phyloP scores from a whole-genome alignment of 1,284 basidiomycete genomes.

The Cryptococcus deneoformans region DNA sequence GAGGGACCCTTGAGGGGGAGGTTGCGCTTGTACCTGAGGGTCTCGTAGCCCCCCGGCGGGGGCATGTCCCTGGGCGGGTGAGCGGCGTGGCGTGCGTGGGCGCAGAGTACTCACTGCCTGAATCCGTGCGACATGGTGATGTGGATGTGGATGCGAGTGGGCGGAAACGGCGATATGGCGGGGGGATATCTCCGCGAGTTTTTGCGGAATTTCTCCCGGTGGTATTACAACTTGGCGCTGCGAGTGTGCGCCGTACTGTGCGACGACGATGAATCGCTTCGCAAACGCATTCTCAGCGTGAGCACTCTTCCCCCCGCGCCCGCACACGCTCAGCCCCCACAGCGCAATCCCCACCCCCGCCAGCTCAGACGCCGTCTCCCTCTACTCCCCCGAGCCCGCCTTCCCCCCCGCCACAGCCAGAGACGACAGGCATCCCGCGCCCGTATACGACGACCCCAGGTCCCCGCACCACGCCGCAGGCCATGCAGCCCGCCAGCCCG shows the following conservation, averaged over 20 bases:
- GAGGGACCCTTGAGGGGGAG: conserved; percentile 89
- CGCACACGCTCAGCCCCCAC: not conserved
- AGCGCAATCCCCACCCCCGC: conserved; percentile 17
- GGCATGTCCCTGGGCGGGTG: conserved; percentile 80
- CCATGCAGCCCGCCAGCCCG: too few relatives aligned
- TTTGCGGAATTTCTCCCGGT: too few relatives aligned
- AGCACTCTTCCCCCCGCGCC: not conserved
- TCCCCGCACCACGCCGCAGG: too few relatives aligned
- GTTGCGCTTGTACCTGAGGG: conserved; percentile 94
- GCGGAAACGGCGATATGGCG: too few relatives aligned
- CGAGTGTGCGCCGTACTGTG: too few relatives aligned
- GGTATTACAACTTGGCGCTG: too few relatives aligned
- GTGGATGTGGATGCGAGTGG: too few relatives aligned
- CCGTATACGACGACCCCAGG: too few relatives aligned
- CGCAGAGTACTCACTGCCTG: conserved; percentile 6
- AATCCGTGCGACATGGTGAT: conserved; percentile 14
- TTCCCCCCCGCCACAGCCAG: too few relatives aligned
- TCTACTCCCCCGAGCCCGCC: too few relatives aligned
- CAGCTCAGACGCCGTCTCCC: conserved; percentile 11
- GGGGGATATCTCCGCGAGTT: too few relatives aligned
- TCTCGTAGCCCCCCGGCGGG: conserved; percentile 87
- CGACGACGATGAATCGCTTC: conserved; percentile 23
- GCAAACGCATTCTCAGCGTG: conserved; percentile 24
- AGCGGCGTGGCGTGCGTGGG: not conserved
- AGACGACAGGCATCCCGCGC: too few relatives aligned